Evolutionary conservation across 176 grass and related monocot species (phyloP), one percentile per base, ranked within the genome.

Genomic region (Poa pratensis): DNA sequence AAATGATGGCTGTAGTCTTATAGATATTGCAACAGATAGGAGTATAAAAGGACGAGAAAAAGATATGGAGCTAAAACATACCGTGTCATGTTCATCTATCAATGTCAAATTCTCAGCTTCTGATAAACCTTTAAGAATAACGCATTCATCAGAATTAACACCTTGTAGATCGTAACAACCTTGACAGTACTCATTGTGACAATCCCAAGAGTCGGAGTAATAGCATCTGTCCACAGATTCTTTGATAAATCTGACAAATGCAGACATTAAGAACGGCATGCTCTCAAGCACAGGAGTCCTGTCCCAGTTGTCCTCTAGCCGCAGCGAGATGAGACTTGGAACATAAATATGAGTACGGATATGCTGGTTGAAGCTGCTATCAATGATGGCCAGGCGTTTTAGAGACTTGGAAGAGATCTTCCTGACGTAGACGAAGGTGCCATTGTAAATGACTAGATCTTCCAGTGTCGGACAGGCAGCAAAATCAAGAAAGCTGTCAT

Each of bases 81-180:
- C 83, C 73, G 19, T 54, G 10, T 55, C 49, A 50, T 50, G 62
- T 27, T 53, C 48, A 57, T 63, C n/a, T 76, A 84, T 42, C 73
- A 76, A 77, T 53, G 60, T 52, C 32, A 77, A 85, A 77, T 76
- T 85, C 62, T 85, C 48, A 85, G 73, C 61, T 66, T 51, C n/a
- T 16, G 73, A 77, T 20, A 85, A 40, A 55, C 32, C 61, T 30
- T 54, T 63, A 19, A 85, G 83, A 66, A 77, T 10, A 16, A 76
- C 5, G 0, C n/a, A 28, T 6, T 73, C 70, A 73, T 50, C 10
- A 73, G 43, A 73, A 50, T 13, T 42, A 12, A 27, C 46, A 68
- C 37, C 46, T 40, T 53, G 15, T 20, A 13, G 48, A 40, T 23
- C 46, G 1, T 77, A 3, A 77, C 82, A 84, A 42, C 43, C 57